Evolutionary conservation across 2,329 filamentous ascomycete genomes (phyloP), one percentile per base, ranked within the genome.

Genomic region (Paracamarosporium sp.): DNA sequence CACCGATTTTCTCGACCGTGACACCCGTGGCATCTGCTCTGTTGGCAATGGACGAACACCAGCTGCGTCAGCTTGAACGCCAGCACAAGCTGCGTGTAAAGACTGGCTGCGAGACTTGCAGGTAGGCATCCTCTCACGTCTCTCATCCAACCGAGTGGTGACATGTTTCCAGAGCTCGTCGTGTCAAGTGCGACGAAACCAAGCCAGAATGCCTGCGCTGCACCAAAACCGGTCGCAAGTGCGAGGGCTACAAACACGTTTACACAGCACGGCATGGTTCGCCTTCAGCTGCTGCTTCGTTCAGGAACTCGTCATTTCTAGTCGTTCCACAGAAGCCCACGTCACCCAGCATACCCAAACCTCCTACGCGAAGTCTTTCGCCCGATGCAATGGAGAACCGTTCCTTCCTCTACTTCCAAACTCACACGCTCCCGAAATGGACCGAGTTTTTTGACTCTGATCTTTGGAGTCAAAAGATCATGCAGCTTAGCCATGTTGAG

Each of bases 111-210:
- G 65, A 66, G 50, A 73, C 69, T 17, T 73, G 70, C 67, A 64
- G 69, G 70, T 71, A 60, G 31, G 59, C 27, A 30, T 22, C 15
- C 30, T 50, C 13, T 35, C 44, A 43, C 17, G 11, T 22, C 20
- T 35, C 11, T 12, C 8, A 22, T 20, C 31, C 44, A 53, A 17
- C 27, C 8, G 12, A 40, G 17, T 55, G 35, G 43, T 70, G 38
- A 69, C 46, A 31, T 17, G 8, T 33, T 9, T 17, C 15, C 30
- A 67, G 67, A 53, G 63, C 73, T 51, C 75, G 75, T 28, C 69
- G 69, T 20, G 63, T 76, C 17, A 77, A 77, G 54, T 77, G 73
- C 53, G 75, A 77, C 52, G 75, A 77, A 56, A 59, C 50, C 4
- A 73, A 69, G 46, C 74, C 75, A 17, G 53, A 59, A 11, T 77